A percentile compares a stretch with the other conserved stretches of the same genome.
Evolutionary conservation across 176 grass and related monocot genomes (phyloP).

Genomic region (Ensete ventricosum): DNA sequence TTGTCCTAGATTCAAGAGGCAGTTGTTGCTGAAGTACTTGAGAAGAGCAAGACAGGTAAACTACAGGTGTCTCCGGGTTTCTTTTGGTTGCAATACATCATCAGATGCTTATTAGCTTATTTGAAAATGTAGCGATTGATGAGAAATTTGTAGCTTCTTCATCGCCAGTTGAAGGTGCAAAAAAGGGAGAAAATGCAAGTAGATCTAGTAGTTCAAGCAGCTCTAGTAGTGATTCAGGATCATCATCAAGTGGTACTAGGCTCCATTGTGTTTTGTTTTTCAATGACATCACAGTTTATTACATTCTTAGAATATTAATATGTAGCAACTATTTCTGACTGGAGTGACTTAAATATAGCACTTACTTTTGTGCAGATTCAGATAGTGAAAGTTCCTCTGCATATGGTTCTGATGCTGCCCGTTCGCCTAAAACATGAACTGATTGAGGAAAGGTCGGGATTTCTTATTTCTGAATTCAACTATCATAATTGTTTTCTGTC

Average conservation of each 20-base stretch:
- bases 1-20: conserved; percentile 37
- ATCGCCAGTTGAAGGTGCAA: conserved; percentile 34
- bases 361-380: conserved; percentile 50
- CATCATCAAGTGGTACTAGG: conserved; percentile 75
- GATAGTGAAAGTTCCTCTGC: conserved; percentile 84
- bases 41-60: conserved; percentile 41
- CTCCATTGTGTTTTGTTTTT: not conserved
- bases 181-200: conserved; percentile 43
- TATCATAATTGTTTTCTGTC: too few species aligned
- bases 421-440: conserved; percentile 28
- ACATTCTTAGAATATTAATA: not conserved
- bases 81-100: conserved; percentile 10
- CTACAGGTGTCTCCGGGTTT: conserved; percentile 3
- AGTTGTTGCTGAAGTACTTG: conserved; percentile 34
- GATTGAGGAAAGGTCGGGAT: too few species aligned
- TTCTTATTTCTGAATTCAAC: too few species aligned
- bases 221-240: conserved; percentile 79
- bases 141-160: conserved; percentile 43
- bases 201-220: conserved; percentile 75
- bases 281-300: not conserved
- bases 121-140: conserved; percentile 34
- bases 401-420: conserved; percentile 55
- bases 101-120: conserved; percentile 13
- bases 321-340: not conserved
- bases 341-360: not conserved